Base-by-base conservation (phyloP, 2,329 filamentous ascomycete species). In the Beauveria caledonica region DNA sequence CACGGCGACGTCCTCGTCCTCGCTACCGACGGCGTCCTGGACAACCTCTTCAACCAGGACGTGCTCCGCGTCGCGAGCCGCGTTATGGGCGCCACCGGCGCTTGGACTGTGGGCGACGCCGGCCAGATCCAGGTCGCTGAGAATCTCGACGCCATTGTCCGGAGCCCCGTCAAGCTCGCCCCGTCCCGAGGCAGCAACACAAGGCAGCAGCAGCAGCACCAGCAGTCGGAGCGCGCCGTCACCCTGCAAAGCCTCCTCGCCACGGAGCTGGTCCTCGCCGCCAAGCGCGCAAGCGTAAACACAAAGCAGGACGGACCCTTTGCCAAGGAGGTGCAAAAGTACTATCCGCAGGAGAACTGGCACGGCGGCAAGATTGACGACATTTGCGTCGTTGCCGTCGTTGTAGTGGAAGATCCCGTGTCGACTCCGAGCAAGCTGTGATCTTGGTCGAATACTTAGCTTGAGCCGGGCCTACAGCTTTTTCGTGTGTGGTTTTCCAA, bases 1-100 rank as follows among this genome's bases (percentile, higher is more conserved):
- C 92, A 97, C 72, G 94, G 94, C 21, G 94, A 99, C 71, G 88
- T 99, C 1, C 78, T 97, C n/a, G 76, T 99, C 19, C 89, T 99
- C 66, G 94, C 92, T 1, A 96, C 92, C 0, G 94, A 99, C 73
- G 94, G 94, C 4, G 88, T 97, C 5, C 94, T 94, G 83, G 94
- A 99, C 73, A 99, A 99, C 68, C 80, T 99, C 36, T 94, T 90
- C 69, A 89, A 92, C 68, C 89, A 96, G 69, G 92, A 99, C 66
- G 87, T 95, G 33, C 80, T 99, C 13, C 84, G 86, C 62, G 85
- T 95, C 57, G 86, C 93, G 27, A 93, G 87, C 65, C 80, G 82
- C 53, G 79, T 86, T 29, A 96, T 99, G 91, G 79, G 86, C 39
- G 77, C 81, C 15, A 78, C 80, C 4, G 87, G 88, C 3, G 92